A percentile compares a stretch with the other conserved stretches of the same genome.
phyloP scores from a whole-genome alignment of 1,139 yeast species.

The Petasospora fabianii region DNA sequence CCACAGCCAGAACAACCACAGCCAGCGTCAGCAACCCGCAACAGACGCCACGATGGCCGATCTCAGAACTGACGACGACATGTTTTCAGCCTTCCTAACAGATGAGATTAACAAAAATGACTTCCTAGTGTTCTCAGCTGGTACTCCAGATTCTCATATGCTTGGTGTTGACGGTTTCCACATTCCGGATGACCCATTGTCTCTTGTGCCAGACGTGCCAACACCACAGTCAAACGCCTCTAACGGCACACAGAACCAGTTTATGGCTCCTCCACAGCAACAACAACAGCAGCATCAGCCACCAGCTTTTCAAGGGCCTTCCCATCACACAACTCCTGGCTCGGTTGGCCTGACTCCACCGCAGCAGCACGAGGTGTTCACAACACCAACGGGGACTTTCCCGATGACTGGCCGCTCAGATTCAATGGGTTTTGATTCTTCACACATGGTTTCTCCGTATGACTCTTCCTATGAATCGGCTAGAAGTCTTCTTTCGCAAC shows the following conservation, averaged over 20 bases:
- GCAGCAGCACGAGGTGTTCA: slow-evolving; percentile 21
- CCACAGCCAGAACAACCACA: slow-evolving; percentile 2
- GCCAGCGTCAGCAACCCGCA: slow-evolving; percentile 1
- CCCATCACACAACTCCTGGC: slow-evolving; percentile 5
- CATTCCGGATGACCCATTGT: slow-evolving; percentile 1
- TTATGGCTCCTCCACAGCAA: neutral
- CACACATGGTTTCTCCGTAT: slow-evolving; percentile 6
- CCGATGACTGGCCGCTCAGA: slow-evolving; percentile 3
- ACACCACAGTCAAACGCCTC: too few relatives aligned
- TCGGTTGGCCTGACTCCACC: slow-evolving; percentile 9
- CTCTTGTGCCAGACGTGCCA: neutral
- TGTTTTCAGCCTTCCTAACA: slow-evolving; percentile 24
- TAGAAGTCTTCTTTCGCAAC: slow-evolving; percentile 48
- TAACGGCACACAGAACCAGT: too few relatives aligned
- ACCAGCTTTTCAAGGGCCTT: too few relatives aligned
- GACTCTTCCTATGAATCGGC: slow-evolving; percentile 40
- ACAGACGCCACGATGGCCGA: neutral
- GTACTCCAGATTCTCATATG: slow-evolving; percentile 6
- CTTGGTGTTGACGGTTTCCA: slow-evolving; percentile 8
- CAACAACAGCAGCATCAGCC: neutral
- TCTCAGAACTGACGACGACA: slow-evolving; percentile 21
- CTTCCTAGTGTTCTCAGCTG: slow-evolving; percentile 15
- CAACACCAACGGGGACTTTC: slow-evolving; percentile 22
- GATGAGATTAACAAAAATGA: slow-evolving; percentile 26
- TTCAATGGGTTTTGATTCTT: slow-evolving; percentile 4